Base-by-base conservation (phyloP, 768 basidiomycete species). In the Artomyces pyxidatus region DNA sequence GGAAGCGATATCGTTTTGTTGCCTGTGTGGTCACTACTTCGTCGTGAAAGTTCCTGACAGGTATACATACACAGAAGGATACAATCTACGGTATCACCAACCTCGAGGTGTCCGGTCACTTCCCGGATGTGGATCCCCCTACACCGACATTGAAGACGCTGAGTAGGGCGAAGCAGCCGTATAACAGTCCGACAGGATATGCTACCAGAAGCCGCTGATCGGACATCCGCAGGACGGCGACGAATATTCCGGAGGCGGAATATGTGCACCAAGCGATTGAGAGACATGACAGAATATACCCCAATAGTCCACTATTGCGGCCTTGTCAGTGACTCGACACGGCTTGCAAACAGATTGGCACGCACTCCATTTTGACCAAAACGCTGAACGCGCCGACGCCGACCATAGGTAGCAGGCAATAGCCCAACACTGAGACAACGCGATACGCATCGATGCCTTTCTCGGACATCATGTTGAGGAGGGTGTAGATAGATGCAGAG, bases 201-300 rank as follows among this genome's bases (percentile, higher is more conserved):
- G 94, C 96, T 35, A 99, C 93, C 21, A 99, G 78, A 23, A 97
- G 71, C 42, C 94, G 77, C 64, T 99, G 96, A 55, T 94, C 87
- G 8, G 90, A 91, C 89, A 99, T 94, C 55, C 89, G 80, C 44
- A 99, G 73, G 32, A 97, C 93, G 2, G 90, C 86, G 8, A 95
- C 91, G 59, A 99, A 98, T 48, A 99, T 98, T 12, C 85, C 85
- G 2, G 90, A 94, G 10, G 96, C 95, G 6, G 94, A 80, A 61
- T 95, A 92, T 29, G 96, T 96, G 70, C 93, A 98, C 96, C 96
- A 99, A 39, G 89, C 65, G 55, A 99, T 90, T 2, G 87, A 89
- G 30, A 95, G 55, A 12, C 79, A 65, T 2, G 90, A 85, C 3
- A 98, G 69, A 29, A 93, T 58, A 67, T 95, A 96, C 37, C 95